These are phyloP conservation scores for Angomonas deanei DNA, from an alignment of 208 protist genomes.

Conservation along the genomic window DNA sequence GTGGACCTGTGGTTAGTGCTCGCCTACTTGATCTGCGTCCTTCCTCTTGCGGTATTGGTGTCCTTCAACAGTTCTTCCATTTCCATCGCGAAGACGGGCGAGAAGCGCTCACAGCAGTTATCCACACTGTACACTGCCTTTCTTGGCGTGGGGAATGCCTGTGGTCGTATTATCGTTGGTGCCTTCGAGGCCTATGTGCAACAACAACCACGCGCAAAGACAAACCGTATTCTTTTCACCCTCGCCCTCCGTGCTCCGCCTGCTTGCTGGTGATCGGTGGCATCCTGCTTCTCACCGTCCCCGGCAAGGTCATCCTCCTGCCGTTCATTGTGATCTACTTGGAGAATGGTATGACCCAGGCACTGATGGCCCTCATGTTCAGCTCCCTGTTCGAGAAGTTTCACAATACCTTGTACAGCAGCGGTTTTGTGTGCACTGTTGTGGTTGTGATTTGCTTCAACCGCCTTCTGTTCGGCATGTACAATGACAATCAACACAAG, in stretches of 20 bases:
- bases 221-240: slow-evolving; percentile 30
- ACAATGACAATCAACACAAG: slow-evolving; percentile 34
- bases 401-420: slow-evolving; percentile 46
- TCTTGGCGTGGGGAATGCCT: slow-evolving; percentile 37
- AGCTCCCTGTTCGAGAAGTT: slow-evolving; percentile 36
- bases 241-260: slow-evolving; percentile 21
- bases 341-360: slow-evolving; percentile 37
- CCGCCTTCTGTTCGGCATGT: slow-evolving; percentile 45
- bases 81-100: slow-evolving; percentile 36
- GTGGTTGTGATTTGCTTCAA: slow-evolving; percentile 51
- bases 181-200: slow-evolving; percentile 49
- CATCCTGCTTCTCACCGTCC: slow-evolving; percentile 34
- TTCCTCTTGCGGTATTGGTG: slow-evolving; percentile 30
- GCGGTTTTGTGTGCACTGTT: slow-evolving; percentile 31
- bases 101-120: slow-evolving; percentile 16
- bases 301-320: slow-evolving; percentile 32
- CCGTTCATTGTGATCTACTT: slow-evolving; percentile 50
- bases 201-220: slow-evolving; percentile 20
- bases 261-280: slow-evolving; percentile 26
- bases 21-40: slow-evolving; percentile 31
- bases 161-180: slow-evolving; percentile 45
- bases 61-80: slow-evolving; percentile 52
- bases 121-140: slow-evolving; percentile 48
- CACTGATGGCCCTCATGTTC: slow-evolving; percentile 41
- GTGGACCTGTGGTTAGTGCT: slow-evolving; percentile 45